phyloP scores from a whole-genome alignment of 305 asterid species.

The Rubia occidens region DNA sequence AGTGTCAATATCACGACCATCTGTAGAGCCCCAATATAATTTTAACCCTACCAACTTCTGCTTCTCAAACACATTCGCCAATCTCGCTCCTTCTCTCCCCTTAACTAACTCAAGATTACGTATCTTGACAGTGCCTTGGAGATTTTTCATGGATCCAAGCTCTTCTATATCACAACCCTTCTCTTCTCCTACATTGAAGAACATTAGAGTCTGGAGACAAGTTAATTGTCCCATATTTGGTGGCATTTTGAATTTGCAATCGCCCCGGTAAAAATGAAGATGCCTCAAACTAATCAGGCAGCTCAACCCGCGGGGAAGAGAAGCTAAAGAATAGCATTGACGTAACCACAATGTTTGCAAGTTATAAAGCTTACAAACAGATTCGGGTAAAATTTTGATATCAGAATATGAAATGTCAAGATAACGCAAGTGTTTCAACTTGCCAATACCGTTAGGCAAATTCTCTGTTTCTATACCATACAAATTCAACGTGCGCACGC shows the following conservation, averaged over 20 bases:
- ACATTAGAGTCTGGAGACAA: not conserved
- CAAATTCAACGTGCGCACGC: not conserved
- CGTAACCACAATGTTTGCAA: conserved; percentile 11
- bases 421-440: conserved; percentile 11
- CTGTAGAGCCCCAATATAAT: not conserved
- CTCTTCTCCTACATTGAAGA: conserved; percentile 3
- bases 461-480: not conserved
- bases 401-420: not conserved
- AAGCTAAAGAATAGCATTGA: accelerated
- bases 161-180: conserved; percentile 4
- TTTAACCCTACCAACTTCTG: not conserved
- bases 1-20: conserved; percentile 8
- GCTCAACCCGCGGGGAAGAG: conserved; percentile 12
- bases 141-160: conserved; percentile 10
- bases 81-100: conserved; percentile 17
- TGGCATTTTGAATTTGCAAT: not conserved
- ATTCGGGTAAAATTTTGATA: not conserved
- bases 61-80: conserved; percentile 17
- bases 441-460: not conserved
- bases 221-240: not conserved
- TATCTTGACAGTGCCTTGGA: not conserved
- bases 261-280: not conserved
- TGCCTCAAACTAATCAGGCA: conserved; percentile 20
- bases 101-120: conserved; percentile 4
- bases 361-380: conserved; percentile 9